These are phyloP conservation scores for Skeletonema potamos DNA, from an alignment of 108 stramenopile genomes.

Conservation along the genomic window DNA sequence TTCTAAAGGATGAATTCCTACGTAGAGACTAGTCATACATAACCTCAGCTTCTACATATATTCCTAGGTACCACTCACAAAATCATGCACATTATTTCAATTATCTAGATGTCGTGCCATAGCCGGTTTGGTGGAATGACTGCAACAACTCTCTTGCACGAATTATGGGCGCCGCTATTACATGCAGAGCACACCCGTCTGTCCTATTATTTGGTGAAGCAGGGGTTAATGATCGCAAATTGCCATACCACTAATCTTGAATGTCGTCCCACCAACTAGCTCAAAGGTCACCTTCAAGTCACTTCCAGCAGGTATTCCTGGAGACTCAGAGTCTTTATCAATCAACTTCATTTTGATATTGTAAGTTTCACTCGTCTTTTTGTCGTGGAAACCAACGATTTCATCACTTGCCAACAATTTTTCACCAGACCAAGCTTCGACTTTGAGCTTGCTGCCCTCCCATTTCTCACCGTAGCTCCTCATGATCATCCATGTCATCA, in stretches of 20 bases:
- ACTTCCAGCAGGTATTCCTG: slow-evolving; percentile 11
- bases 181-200: too few relatives aligned
- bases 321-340: not conserved
- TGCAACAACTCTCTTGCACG: too few relatives aligned
- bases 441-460: slow-evolving; percentile 49
- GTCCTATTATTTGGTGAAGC: too few relatives aligned
- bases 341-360: slow-evolving; percentile 54
- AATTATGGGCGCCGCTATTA: too few relatives aligned
- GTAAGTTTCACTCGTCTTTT: slow-evolving; percentile 79
- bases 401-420: slow-evolving; percentile 25
- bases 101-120: too few relatives aligned
- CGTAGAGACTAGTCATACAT: too few relatives aligned
- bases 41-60: too few relatives aligned
- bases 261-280: slow-evolving; percentile 64
- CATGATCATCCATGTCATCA: slow-evolving; percentile 73
- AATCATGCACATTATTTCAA: too few relatives aligned
- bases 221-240: slow-evolving; percentile 60
- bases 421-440: slow-evolving; percentile 38
- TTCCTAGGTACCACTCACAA: too few relatives aligned
- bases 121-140: too few relatives aligned
- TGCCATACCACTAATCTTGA: slow-evolving; percentile 82
- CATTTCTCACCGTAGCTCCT: slow-evolving; percentile 81
- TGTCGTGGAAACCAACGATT: slow-evolving; percentile 62
- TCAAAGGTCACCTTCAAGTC: slow-evolving; percentile 39
- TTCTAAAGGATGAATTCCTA: too few relatives aligned